These are phyloP conservation scores for Xylariaceae sp. DNA, from an alignment of 2,329 filamentous ascomycete species.

Conservation along the genomic window DNA sequence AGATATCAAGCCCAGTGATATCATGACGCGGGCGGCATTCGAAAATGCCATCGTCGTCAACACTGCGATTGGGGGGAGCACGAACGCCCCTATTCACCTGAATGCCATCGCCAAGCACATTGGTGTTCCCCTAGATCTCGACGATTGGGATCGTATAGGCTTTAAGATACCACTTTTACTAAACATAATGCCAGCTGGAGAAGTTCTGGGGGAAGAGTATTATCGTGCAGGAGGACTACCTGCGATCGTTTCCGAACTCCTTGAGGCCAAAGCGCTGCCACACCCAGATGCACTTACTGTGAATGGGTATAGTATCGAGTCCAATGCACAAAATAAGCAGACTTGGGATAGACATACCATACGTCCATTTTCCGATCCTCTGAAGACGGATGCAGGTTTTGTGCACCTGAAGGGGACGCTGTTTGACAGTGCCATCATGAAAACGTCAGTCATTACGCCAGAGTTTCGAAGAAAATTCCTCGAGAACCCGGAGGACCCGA, in stretches of 20 bases:
- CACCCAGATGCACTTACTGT: conserved; percentile 40
- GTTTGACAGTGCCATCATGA: conserved; percentile 51
- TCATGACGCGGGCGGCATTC: conserved; percentile 52
- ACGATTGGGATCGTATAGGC: conserved; percentile 52
- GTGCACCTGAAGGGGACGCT: conserved; percentile 44
- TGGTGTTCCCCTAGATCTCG: conserved; percentile 44
- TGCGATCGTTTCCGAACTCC: conserved; percentile 49
- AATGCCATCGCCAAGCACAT: conserved; percentile 52
- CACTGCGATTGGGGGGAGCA: conserved; percentile 53
- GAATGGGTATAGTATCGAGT: conserved; percentile 42
- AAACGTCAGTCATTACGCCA: conserved; percentile 46
- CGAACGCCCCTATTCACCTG: conserved; percentile 54
- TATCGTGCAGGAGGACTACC: conserved; percentile 50
- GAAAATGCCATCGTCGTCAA: conserved; percentile 54
- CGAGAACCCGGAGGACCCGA: conserved; percentile 40
- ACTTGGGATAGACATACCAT: conserved; percentile 50
- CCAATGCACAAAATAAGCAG: conserved; percentile 41
- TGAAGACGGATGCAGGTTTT: conserved; percentile 49
- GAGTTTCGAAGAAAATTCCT: conserved; percentile 43
- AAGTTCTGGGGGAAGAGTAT: conserved; percentile 51
- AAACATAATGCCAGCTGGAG: conserved; percentile 52
- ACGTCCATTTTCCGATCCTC: conserved; percentile 39
- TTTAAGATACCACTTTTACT: conserved; percentile 47
- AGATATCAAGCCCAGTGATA: conserved; percentile 49
- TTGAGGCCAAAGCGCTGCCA: conserved; percentile 42